phyloP scores from a whole-genome alignment of 441 rosid species.

The Gossypium aridum region DNA sequence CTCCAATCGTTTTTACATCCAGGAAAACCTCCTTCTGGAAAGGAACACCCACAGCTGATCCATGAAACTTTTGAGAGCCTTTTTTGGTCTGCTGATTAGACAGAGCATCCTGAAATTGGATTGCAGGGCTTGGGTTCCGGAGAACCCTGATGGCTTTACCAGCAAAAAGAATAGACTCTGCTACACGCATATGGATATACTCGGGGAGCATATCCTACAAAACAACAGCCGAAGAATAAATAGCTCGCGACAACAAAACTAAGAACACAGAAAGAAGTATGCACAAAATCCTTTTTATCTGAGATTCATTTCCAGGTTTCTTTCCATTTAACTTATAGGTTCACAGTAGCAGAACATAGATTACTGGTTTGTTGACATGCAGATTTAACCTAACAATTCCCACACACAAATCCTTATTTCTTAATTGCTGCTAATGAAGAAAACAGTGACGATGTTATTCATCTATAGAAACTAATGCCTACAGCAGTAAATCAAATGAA shows the following conservation, averaged over 20 bases:
- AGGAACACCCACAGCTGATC: constrained; percentile 42
- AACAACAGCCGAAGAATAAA: constrained; percentile 21
- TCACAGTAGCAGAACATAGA: background rate
- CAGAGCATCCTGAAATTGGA: constrained; percentile 52
- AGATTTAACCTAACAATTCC: background rate
- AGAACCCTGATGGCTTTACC: constrained; percentile 97
- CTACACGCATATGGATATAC: constrained; percentile 81
- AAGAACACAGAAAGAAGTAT: background rate
- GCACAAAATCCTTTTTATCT: background rate
- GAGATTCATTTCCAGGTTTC: constrained; percentile 1
- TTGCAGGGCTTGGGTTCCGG: constrained; percentile 76
- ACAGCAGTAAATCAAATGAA: background rate
- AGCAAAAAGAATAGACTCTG: constrained; percentile 90
- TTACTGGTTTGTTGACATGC: background rate
- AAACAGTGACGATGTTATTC: background rate
- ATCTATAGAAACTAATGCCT: background rate
- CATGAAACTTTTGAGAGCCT: constrained; percentile 52
- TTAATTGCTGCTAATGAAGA: background rate
- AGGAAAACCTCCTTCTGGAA: constrained; percentile 46
- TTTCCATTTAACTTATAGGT: background rate
- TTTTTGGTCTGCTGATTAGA: constrained; percentile 45
- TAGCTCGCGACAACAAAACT: constrained; percentile 7
- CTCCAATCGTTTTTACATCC: constrained; percentile 49
- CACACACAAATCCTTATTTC: background rate
- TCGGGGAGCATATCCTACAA: constrained; percentile 96